These are phyloP conservation scores for Hanseniaspora taiwanica DNA, from an alignment of 805 yeast genomes.

Conservation along the genomic window DNA sequence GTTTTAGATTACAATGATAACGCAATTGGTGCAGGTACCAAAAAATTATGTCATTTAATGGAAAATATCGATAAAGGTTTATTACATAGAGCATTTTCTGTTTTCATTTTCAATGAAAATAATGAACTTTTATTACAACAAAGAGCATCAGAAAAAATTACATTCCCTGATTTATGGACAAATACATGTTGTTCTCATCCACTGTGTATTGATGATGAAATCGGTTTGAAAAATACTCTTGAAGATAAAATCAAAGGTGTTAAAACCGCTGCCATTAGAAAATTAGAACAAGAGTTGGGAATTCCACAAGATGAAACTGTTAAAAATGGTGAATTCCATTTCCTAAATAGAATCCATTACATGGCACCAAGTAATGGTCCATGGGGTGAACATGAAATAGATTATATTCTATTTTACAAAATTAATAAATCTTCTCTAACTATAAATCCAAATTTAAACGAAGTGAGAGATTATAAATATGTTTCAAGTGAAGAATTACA, in stretches of 20 bases:
- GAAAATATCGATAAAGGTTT: conserved; percentile 74
- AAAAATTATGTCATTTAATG: conserved; percentile 83
- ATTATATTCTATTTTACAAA: conserved; percentile 73
- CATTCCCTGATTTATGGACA: conserved; percentile 96
- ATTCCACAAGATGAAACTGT: conserved; percentile 42
- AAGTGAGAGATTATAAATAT: conserved; percentile 69
- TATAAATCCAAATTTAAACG: conserved; percentile 57
- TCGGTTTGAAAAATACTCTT: conserved; percentile 44
- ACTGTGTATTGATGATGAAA: conserved; percentile 65
- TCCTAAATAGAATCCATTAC: conserved; percentile 88
- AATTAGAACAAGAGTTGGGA: conserved; percentile 87
- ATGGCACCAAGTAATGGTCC: conserved; percentile 68
- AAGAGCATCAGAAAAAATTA: conserved; percentile 91
- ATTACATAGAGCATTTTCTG: conserved; percentile 91
- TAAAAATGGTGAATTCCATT: conserved; percentile 59
- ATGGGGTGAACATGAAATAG: conserved; percentile 98
- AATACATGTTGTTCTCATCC: conserved; percentile 99
- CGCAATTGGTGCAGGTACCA: conserved; percentile 89
- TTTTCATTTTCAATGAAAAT: conserved; percentile 74
- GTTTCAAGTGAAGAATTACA: conserved; percentile 58
- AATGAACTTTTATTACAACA: conserved; percentile 78
- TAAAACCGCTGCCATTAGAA: conserved; percentile 80
- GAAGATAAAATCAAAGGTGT: conserved; percentile 61
- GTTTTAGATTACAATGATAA: conserved; percentile 78
- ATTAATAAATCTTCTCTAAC: conserved; percentile 35